Base-by-base conservation (phyloP, 768 basidiomycete genomes). In the Leccinum longicurvipes region DNA sequence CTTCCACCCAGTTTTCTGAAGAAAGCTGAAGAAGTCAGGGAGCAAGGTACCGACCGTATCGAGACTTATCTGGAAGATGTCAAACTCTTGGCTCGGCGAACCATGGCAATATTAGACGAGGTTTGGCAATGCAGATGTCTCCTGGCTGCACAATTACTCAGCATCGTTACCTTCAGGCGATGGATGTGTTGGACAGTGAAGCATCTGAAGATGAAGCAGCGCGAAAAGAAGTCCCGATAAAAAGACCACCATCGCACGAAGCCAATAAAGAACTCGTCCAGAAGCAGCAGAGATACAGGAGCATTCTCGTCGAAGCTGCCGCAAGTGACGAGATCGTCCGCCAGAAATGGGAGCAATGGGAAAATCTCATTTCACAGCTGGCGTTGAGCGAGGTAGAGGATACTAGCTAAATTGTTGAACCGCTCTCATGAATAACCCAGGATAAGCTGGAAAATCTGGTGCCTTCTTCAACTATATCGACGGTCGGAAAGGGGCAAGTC, bases 101-200 rank as follows among this genome's bases (percentile, higher is more conserved):
- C 89, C 65, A 72, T 76, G 53, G 72, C 77, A 19, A 73, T 90
- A 17, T 64, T 98, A 21, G 82, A 91, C 49, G 92, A 97, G 78
- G 95, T 92, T 63, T 45, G 76, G 46, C 32, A 12, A 46, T 25
- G 21, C 45, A 34, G 4, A 6, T 53, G 23, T 11, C 2, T 24
- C 50, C 36, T 7, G 9, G 5, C 57, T n/a, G n/a, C n/a, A n/a
- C 28, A 15, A 14, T 1, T 36, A 42, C 34, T 55, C n/a, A 58
- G 31, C 42, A 24, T 45, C 3, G 15, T 47, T 31, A 24, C 36
- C 15, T 42, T 19, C 60, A 97, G 94, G 85, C 92, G 0, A 80
- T 93, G 76, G 93, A 93, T 63, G 83, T 95, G 21, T 74, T 99
- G n/a, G 93, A 96, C 62, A 84, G 82, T 44, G 95, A 97, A 71